Conservation (phyloP, 139 green algal species). For the Chlamydomonas schloesseri region DNA sequence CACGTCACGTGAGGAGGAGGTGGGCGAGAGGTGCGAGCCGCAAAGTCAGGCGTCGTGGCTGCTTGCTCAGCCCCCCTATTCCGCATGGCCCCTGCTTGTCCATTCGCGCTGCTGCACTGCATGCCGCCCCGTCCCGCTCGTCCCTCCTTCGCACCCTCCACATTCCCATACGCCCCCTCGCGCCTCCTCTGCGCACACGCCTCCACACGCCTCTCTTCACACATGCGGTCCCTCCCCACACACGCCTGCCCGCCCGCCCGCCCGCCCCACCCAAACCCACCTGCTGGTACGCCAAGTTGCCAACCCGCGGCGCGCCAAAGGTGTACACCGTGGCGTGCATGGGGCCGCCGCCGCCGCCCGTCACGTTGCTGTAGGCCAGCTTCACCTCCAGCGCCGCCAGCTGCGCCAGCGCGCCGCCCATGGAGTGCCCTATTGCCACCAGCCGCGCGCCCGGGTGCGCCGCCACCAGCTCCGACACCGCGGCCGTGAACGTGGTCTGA, state of each 20-base stretch:
- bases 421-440: slow-evolving; percentile 59
- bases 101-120: too few relatives aligned
- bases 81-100: too few relatives aligned
- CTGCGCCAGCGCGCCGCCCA: slow-evolving; percentile 64
- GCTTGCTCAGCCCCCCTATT: neutral
- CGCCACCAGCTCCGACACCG: slow-evolving; percentile 41
- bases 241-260: neutral
- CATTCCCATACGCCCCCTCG: too few relatives aligned
- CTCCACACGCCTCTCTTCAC: too few relatives aligned
- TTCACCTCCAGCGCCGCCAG: slow-evolving; percentile 61
- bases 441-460: slow-evolving; percentile 54
- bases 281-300: slow-evolving; percentile 81
- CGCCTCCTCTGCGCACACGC: too few relatives aligned
- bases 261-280: slow-evolving; percentile 49
- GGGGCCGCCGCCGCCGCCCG: too few relatives aligned
- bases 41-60: neutral
- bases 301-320: slow-evolving; percentile 88
- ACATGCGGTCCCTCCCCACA: too few relatives aligned
- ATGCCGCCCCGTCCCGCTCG: too few relatives aligned
- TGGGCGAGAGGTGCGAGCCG: neutral
- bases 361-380: slow-evolving; percentile 41
- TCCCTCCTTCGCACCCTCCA: too few relatives aligned
- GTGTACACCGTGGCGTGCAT: slow-evolving; percentile 64
- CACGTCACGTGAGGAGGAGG: neutral
- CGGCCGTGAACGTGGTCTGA: neutral